phyloP scores from a whole-genome alignment of 768 basidiomycete genomes.

The Suillus lakei region DNA sequence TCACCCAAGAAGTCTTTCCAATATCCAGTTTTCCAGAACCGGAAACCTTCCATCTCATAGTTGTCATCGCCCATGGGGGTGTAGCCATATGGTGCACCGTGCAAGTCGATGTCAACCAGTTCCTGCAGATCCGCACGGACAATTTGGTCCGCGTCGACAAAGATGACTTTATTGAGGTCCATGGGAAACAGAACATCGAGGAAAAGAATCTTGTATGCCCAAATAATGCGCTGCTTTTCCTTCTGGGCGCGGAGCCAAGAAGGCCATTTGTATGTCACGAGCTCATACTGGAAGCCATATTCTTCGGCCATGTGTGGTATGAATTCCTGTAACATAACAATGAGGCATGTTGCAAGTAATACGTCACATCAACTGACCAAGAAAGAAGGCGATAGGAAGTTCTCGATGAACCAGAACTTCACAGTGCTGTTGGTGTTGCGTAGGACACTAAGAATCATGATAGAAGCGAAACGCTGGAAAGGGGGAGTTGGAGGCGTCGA shows the following conservation, averaged over 20 bases:
- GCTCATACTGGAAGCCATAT: conserved; percentile 94
- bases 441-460: conserved; percentile 97
- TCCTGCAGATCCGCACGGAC: conserved; percentile 96
- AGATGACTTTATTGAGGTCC: conserved; percentile 98
- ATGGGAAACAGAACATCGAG: conserved; percentile 98
- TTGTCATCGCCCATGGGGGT: conserved; percentile 98
- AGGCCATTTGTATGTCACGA: conserved; percentile 99
- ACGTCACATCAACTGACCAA: conserved; percentile 54
- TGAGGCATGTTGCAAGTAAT: neutral
- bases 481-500: conserved; percentile 5
- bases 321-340: conserved; percentile 67
- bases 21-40: conserved; percentile 98
- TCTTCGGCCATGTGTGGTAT: conserved; percentile 90
- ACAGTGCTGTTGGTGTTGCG: conserved; percentile 93
- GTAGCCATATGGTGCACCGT: conserved; percentile 94
- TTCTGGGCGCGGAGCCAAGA: conserved; percentile 96
- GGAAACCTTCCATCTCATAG: conserved; percentile 93
- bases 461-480: conserved; percentile 88
- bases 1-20: conserved; percentile 90
- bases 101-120: conserved; percentile 89
- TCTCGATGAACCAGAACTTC: conserved; percentile 99
- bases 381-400: conserved; percentile 98
- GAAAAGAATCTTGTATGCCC: conserved; percentile 99
- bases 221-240: conserved; percentile 98
- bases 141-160: conserved; percentile 98